phyloP scores from a whole-genome alignment of 352 stramenopile species.

The Pythium pyrilobum region DNA sequence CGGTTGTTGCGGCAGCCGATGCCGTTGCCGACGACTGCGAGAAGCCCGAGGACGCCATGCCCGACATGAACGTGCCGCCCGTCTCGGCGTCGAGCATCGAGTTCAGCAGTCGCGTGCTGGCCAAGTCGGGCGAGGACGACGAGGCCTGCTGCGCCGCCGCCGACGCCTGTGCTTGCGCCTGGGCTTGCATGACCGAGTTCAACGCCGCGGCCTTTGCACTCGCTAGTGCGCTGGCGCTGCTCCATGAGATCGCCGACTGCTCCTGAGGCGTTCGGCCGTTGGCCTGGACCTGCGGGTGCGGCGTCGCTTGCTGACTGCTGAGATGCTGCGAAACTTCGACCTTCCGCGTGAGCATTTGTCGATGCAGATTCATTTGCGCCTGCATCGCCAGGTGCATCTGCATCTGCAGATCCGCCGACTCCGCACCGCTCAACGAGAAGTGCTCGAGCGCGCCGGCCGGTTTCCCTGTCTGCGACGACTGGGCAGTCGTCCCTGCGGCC shows the following conservation, averaged over 20 bases:
- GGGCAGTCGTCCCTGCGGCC: not conserved
- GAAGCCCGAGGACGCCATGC: not conserved
- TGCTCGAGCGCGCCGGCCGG: not conserved
- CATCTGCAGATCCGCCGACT: slow-evolving; percentile 55
- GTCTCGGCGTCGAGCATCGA: slow-evolving; percentile 12
- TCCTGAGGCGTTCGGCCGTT: no score
- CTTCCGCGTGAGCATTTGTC: slow-evolving; percentile 84
- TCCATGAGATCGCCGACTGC: not conserved
- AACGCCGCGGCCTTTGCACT: not conserved
- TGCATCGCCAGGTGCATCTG: slow-evolving; percentile 87
- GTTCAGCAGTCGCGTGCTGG: slow-evolving; percentile 11
- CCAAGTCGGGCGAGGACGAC: not conserved
- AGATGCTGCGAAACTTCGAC: slow-evolving; percentile 81
- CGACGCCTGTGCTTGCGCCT: not conserved
- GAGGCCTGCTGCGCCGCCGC: not conserved
- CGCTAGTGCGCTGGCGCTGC: not conserved
- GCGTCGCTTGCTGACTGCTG: no score
- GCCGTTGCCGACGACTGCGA: not conserved
- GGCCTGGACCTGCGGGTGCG: no score
- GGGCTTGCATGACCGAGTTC: no score
- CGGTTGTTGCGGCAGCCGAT: not conserved
- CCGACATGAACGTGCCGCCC: not conserved
- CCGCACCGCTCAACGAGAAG: slow-evolving; percentile 56
- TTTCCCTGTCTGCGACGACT: not conserved
- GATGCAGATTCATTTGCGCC: slow-evolving; percentile 85